Evolutionary conservation across 2,329 filamentous ascomycete species (phyloP).

Genomic region (Chaetothyriales sp.): DNA sequence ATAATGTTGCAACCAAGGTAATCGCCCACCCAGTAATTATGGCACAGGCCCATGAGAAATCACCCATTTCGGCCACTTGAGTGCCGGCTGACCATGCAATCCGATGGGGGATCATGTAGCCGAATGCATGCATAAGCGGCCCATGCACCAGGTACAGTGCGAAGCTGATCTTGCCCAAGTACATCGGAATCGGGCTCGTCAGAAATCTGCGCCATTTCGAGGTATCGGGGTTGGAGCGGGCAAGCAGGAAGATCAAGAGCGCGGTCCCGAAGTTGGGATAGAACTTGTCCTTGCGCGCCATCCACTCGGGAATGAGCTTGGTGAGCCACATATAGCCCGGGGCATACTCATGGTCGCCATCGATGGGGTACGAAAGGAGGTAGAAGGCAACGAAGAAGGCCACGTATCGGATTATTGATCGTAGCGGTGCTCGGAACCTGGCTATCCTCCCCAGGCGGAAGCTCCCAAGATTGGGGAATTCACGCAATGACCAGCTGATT

Average conservation of each 20-base stretch:
- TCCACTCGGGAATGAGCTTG: slow-evolving; percentile 23
- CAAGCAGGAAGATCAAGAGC: slow-evolving; percentile 29
- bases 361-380: slow-evolving; percentile 28
- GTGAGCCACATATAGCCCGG: slow-evolving; percentile 30
- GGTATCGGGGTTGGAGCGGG: slow-evolving; percentile 25
- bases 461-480: slow-evolving; percentile 8
- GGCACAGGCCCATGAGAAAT: slow-evolving; percentile 25
- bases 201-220: slow-evolving; percentile 25
- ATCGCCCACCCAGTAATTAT: slow-evolving; percentile 28
- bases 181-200: slow-evolving; percentile 27
- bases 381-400: slow-evolving; percentile 29
- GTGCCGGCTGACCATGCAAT: slow-evolving; percentile 26
- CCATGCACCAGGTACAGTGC: slow-evolving; percentile 35
- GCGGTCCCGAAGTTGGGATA: slow-evolving; percentile 30
- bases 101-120: slow-evolving; percentile 24
- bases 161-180: slow-evolving; percentile 34
- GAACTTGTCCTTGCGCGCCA: slow-evolving; percentile 21
- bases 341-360: slow-evolving; percentile 23
- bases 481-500: slow-evolving; percentile 7
- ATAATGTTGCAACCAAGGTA: slow-evolving; percentile 32
- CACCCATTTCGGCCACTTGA: slow-evolving; percentile 17
- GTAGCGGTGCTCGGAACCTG: not conserved
- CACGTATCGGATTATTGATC: slow-evolving; percentile 8
- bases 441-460: not conserved
- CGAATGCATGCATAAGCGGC: slow-evolving; percentile 28